Percentiles rank a stretch among this genome's conserved stretches.
Conservation (phyloP, 2,329 filamentous ascomycete species). For the Xylariaceae sp. region DNA sequence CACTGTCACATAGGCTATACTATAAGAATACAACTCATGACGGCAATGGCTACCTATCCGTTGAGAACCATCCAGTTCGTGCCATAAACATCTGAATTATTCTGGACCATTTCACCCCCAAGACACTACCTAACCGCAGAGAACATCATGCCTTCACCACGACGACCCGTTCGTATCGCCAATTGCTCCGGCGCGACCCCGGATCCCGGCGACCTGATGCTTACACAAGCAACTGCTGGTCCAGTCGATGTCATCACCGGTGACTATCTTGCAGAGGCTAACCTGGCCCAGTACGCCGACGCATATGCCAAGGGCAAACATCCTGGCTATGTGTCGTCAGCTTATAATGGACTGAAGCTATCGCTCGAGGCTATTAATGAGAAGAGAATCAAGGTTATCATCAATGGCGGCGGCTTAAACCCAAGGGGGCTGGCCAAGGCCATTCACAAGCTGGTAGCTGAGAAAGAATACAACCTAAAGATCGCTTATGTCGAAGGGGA, state of each 20-base stretch:
- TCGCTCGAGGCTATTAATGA: constrained; percentile 30
- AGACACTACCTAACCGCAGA: too few species aligned
- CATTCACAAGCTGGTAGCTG: constrained; percentile 42
- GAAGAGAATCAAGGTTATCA: constrained; percentile 47
- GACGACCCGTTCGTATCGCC: constrained; percentile 23
- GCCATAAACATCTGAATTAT: too few species aligned
- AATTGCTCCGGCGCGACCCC: constrained; percentile 25
- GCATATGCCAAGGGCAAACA: constrained; percentile 29
- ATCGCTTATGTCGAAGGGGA: constrained; percentile 33
- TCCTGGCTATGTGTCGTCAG: constrained; percentile 38
- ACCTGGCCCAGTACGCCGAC: constrained; percentile 45
- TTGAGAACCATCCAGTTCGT: too few species aligned
- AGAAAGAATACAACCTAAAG: constrained; percentile 20
- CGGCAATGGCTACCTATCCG: too few species aligned
- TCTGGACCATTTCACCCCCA: too few species aligned
- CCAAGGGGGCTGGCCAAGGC: constrained; percentile 51
- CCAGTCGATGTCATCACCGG: constrained; percentile 39
- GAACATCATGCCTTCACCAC: constrained; percentile 10
- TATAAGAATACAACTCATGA: too few species aligned
- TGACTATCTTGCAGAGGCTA: constrained; percentile 44
- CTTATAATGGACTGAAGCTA: constrained; percentile 28
- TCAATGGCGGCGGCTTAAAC: constrained; percentile 53
- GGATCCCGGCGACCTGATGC: constrained; percentile 25
- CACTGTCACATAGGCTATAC: too few species aligned
- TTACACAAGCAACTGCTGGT: constrained; percentile 34